Conservation (phyloP, 1,139 yeast species). For the Pichia sp. region DNA sequence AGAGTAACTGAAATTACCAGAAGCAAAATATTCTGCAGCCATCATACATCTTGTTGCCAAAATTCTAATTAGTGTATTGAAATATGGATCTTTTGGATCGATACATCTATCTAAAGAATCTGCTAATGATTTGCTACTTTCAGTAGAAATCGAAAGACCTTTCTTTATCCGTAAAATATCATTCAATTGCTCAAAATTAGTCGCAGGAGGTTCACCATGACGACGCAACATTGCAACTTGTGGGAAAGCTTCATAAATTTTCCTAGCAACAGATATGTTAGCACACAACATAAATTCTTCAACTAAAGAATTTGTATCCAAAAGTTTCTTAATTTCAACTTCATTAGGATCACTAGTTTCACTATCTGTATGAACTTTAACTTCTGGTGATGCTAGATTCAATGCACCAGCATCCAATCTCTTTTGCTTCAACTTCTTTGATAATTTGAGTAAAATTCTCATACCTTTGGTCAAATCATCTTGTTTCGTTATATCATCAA, state of each 20-base stretch:
- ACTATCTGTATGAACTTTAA: conserved; percentile 92
- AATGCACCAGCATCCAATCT: conserved; percentile 94
- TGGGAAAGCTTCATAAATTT: conserved; percentile 86
- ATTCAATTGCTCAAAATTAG: conserved; percentile 82
- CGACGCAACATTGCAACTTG: conserved; percentile 98
- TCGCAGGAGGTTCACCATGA: conserved; percentile 93
- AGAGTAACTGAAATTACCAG: conserved; percentile 89
- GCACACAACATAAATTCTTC: conserved; percentile 99
- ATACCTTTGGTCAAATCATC: conserved; percentile 88
- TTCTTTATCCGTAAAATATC: conserved; percentile 85
- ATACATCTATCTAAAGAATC: conserved; percentile 86
- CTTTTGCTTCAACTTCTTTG: conserved; percentile 76
- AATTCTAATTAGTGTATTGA: conserved; percentile 88
- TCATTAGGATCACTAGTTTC: conserved; percentile 97
- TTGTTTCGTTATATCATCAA: conserved; percentile 68
- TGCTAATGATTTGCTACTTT: conserved; percentile 85
- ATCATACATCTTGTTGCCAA: conserved; percentile 99
- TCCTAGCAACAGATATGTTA: conserved; percentile 89
- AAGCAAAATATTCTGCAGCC: conserved; percentile 96
- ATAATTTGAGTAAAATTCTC: conserved; percentile 69
- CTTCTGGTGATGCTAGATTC: conserved; percentile 96
- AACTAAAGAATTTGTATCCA: conserved; percentile 90
- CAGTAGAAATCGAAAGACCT: conserved; percentile 69
- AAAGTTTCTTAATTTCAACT: conserved; percentile 80
- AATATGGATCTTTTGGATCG: conserved; percentile 78